phyloP scores from a whole-genome alignment of 495 filamentous ascomycete species.

The Talaromyces wortmannii region DNA sequence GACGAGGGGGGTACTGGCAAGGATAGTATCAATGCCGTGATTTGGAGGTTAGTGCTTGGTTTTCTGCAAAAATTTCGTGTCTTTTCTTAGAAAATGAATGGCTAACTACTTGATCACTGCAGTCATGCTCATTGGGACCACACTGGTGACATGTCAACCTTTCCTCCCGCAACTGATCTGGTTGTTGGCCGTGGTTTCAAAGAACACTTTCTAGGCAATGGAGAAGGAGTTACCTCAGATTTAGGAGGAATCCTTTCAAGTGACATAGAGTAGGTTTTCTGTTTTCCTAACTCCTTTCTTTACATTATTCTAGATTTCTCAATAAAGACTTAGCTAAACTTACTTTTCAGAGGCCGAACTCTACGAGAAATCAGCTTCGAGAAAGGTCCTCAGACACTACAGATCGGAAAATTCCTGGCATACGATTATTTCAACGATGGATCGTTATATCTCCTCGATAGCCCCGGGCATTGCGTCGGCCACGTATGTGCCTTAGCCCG shows the following conservation, averaged over 20 bases:
- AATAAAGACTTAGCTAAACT: no score
- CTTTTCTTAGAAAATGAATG: not conserved
- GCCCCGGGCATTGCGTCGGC: conserved; percentile 32
- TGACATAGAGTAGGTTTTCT: no score
- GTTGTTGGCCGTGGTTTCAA: conserved; percentile 47
- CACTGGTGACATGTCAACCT: conserved; percentile 40
- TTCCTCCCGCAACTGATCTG: conserved; percentile 37
- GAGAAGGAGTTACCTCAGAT: no score
- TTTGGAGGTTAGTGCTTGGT: conserved; percentile 34
- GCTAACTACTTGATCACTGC: conserved; percentile 23
- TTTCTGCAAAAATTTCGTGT: no score
- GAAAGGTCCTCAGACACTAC: conserved; percentile 1
- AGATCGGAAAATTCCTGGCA: conserved; percentile 22
- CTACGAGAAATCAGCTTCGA: conserved; percentile 22
- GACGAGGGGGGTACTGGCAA: conserved; percentile 34
- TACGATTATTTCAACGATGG: conserved; percentile 48
- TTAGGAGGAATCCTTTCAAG: no score
- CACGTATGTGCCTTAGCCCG: conserved; percentile 32
- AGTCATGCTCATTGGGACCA: conserved; percentile 56
- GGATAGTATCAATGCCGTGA: conserved; percentile 42
- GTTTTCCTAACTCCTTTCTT: no score
- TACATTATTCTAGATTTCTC: no score
- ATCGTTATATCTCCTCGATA: conserved; percentile 42
- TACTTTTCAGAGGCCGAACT: conserved; percentile 15
- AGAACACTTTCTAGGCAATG: no score